phyloP scores from a whole-genome alignment of 2,329 filamentous ascomycete genomes.

The Karstenula rhodostoma region DNA sequence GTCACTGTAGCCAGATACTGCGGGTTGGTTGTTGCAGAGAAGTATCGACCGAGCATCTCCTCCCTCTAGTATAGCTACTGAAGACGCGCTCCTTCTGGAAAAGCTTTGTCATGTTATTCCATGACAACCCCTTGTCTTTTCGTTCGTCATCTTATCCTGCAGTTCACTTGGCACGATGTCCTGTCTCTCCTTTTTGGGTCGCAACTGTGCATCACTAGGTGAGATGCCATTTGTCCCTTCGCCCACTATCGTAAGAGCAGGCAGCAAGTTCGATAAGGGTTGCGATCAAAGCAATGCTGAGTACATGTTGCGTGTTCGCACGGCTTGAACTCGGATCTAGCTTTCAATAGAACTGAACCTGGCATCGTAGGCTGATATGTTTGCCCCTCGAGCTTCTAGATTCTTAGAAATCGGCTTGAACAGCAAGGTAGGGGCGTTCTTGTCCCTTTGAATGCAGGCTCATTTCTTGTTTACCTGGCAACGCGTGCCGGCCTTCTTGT shows the following conservation, averaged over 20 bases:
- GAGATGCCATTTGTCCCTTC: background rate
- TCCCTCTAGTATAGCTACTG: background rate
- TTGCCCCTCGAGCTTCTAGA: background rate
- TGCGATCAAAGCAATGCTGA: background rate
- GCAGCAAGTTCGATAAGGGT: background rate
- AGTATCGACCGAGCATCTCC: background rate
- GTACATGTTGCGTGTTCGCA: background rate
- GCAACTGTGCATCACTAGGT: background rate
- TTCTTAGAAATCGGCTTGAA: background rate
- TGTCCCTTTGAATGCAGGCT: background rate
- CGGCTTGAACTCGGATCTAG: no score
- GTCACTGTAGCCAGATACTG: background rate
- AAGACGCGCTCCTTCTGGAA: background rate
- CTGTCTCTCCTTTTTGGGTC: background rate
- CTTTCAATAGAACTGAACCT: no score
- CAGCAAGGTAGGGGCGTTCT: background rate
- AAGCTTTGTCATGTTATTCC: background rate
- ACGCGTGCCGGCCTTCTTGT: slow-evolving; percentile 20
- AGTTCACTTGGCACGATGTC: background rate
- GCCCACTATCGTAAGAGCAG: background rate
- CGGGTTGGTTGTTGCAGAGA: background rate
- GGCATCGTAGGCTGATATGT: background rate
- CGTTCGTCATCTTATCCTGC: background rate
- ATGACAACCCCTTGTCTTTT: background rate
- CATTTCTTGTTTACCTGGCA: slow-evolving; percentile 18